Evolutionary conservation across 2,329 filamentous ascomycete genomes (phyloP), one percentile per base, ranked within the genome.

Genomic region (Aspergillus sp.): DNA sequence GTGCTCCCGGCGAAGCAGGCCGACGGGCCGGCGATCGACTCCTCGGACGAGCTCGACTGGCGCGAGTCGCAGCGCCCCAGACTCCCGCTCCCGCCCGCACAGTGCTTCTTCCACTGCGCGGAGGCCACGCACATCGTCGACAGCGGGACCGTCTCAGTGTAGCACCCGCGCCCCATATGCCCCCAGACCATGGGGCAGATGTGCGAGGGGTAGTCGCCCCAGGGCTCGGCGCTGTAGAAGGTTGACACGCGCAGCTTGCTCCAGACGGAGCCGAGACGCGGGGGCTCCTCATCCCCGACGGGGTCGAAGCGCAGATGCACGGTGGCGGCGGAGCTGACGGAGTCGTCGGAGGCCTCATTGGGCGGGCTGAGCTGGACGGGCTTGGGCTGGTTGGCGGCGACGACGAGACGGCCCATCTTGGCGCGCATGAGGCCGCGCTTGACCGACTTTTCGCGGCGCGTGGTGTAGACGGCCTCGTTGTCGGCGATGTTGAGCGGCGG

Each of bases 261-360:
- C 49, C 67, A 71, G 43, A 87, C 65, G 13, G 71, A 76, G 42
- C 76, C 73, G 2, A 87, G 74, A 32, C 70, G 72, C 2, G 84
- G 84, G 14, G 84, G 84, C 19, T 71, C 59, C 44, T 76, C 71
- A 36, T 78, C 73, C 4, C 79, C 76, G 4, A 68, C 60, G 1
- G 84, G 84, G 55, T 87, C 84, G 60, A 87, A 87, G 32, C 84
- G 81, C 11, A 87, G 69, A 50, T 80, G 72, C 1, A 87, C 68
- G 1, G 76, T 83, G 6, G 79, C 76, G 59, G 80, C 78, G 0
- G 82, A 85, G 19, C 78, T 79, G 42, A 81, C 75, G 2, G 74
- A 72, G 40, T 69, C 65, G 16, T 64, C 64, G 17, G 63, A 21
- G 19, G 13, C 52, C 36, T 71, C 60, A 31, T 67, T 65, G 1